Evolutionary conservation across 2,329 filamentous ascomycete genomes (phyloP).

Genomic region (Phialophora expanda): DNA sequence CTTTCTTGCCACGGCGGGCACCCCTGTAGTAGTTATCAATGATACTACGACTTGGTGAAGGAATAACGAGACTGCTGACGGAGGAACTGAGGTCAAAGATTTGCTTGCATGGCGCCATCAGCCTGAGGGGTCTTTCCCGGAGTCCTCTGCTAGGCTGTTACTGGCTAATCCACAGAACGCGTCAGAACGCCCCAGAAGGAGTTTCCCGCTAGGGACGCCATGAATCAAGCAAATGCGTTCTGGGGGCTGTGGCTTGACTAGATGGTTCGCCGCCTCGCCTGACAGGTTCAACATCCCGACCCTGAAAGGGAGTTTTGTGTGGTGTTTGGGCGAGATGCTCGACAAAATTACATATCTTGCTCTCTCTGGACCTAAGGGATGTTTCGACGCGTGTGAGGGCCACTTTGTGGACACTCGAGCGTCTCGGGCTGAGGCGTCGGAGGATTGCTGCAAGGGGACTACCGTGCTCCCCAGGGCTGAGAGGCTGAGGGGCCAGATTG

Average conservation of each 20-base stretch:
- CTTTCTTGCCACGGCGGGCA: neutral
- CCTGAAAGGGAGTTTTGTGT: neutral
- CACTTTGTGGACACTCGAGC: conserved; percentile 5
- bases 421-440: neutral
- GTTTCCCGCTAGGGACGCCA: conserved; percentile 1
- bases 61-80: neutral
- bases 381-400: neutral
- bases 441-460: conserved; percentile 9
- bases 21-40: neutral
- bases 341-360: neutral
- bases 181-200: conserved; percentile 23
- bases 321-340: neutral
- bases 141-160: conserved; percentile 2
- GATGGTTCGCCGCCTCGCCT: neutral
- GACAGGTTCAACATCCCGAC: neutral
- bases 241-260: conserved; percentile 4
- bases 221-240: conserved; percentile 3
- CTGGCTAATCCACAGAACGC: conserved; percentile 10
- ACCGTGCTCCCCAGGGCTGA: neutral
- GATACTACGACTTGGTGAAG: neutral
- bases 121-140: neutral
- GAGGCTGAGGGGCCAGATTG: conserved; percentile 5
- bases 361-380: neutral
- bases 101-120: conserved; percentile 2
- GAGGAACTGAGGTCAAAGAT: neutral